These are phyloP conservation scores for Arabidopsis lyrata DNA, from an alignment of 441 rosid genomes.

Conservation along the genomic window DNA sequence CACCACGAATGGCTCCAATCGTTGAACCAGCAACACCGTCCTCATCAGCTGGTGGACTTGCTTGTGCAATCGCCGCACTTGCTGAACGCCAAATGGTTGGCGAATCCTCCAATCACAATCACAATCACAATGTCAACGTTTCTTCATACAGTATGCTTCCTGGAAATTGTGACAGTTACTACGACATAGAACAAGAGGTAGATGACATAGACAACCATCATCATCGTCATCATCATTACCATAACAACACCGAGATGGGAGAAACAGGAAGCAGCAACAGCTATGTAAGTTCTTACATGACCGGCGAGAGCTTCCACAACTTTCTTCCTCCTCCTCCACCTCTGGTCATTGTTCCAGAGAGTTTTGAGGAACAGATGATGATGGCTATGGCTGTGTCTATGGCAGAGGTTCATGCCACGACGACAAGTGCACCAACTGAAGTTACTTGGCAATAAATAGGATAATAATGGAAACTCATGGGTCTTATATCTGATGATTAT, in stretches of 20 bases:
- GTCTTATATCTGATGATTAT: conserved; percentile 24
- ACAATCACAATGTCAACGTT: conserved; percentile 46
- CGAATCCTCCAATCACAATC: conserved; percentile 54
- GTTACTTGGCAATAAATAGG: conserved; percentile 84
- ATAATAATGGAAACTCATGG: conserved; percentile 32
- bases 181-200: conserved; percentile 39
- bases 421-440: conserved; percentile 53
- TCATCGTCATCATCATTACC: conserved; percentile 19
- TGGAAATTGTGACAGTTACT: conserved; percentile 40
- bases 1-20: conserved; percentile 50
- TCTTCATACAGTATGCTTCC: conserved; percentile 48
- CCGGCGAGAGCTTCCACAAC: conserved; percentile 50
- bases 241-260: conserved; percentile 32
- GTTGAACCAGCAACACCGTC: conserved; percentile 60
- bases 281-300: conserved; percentile 61
- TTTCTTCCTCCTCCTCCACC: conserved; percentile 47
- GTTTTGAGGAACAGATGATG: conserved; percentile 97
- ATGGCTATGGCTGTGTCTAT: conserved; percentile 94
- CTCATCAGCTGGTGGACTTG: conserved; percentile 86
- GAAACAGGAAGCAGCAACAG: conserved; percentile 59
- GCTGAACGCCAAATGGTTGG: conserved; percentile 84
- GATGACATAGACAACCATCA: conserved; percentile 39
- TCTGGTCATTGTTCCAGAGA: conserved; percentile 71
- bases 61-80: conserved; percentile 88
- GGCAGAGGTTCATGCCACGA: conserved; percentile 73